A percentile compares a stretch with the other conserved stretches of the same genome.
Conservation (phyloP, 805 yeast genomes). For the Metschnikowia baotianmanensis region DNA sequence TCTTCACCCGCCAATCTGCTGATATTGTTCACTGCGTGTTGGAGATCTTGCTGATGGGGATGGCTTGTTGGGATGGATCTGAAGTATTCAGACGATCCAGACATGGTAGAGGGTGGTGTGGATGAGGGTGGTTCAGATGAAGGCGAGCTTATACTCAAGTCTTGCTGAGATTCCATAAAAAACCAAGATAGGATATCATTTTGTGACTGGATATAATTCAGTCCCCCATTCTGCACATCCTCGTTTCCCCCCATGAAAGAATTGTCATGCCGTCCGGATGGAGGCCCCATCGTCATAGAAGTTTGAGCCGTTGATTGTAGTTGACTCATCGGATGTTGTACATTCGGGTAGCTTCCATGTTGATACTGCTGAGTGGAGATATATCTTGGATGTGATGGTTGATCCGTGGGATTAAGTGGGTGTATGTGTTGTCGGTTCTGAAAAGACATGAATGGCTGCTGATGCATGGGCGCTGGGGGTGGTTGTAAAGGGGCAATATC, state of each 20-base stretch:
- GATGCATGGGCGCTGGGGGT: background rate
- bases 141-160: background rate
- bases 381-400: background rate
- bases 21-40: background rate
- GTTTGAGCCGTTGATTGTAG: background rate
- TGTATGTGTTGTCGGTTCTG: background rate
- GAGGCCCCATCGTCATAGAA: background rate
- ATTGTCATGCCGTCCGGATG: background rate
- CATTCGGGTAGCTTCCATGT: background rate
- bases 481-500: background rate
- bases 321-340: background rate
- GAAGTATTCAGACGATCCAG: background rate
- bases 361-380: background rate
- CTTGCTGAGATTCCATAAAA: constrained; percentile 12
- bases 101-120: constrained; percentile 1
- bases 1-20: background rate
- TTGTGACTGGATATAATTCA: constrained; percentile 26
- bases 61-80: background rate
- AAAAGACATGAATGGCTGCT: background rate
- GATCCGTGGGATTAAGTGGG: background rate
- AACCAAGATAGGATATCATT: constrained; percentile 42
- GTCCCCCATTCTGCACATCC: background rate
- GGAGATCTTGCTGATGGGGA: background rate
- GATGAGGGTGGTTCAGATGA: constrained; percentile 1
- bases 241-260: background rate